Evolutionary conservation across 257 asterid genomes (phyloP), one percentile per base, ranked within the genome.

Genomic region (Przewalskia tangutica): DNA sequence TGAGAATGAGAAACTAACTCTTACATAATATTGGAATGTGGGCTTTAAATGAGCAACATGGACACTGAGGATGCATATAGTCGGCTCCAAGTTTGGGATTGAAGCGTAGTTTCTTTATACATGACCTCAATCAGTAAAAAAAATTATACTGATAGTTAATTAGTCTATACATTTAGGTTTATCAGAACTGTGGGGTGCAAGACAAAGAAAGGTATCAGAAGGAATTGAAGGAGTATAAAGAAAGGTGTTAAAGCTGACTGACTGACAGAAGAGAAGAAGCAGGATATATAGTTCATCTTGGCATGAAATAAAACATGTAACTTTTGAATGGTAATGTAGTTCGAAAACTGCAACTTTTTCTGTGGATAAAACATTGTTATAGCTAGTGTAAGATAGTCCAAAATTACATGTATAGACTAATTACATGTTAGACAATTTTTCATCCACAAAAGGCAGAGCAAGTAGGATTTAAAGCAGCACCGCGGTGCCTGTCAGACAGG

Each of bases 191-290:
- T 73, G 95, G 93, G 6, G 44, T 84, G 88, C 83, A 87, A 88
- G 98, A 95, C 81, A 95, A 92, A 86, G 97, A 89, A 27, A 90
- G 97, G 86, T 90, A 92, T 84, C 87, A 87, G 77, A 86, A 79
- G 12, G 97, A 93, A 77, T 59, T 91, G 89, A 81, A 84, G 50
- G 97, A 87, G 90, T 93, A 93, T 80, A 92, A 79, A 86, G 91
- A 91, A 83, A 87, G 80, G 60, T 48, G 12, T 14, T 73, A 48
- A 73, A 20, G 60, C 44, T 73, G 54, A 70, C 18, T 46, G 40
- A 44, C 32, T 18, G 78, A 20, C 34, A 44, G 59, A 42, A 44
- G 58, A 73, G 23, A 44, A 75, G n/a, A 20, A 73, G 59, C 59
- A 73, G 12, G 13, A 23, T 8, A 18, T 18, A 0, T 6, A 44